Evolutionary conservation across 768 basidiomycete species (phyloP), one percentile per base, ranked within the genome.

Genomic region (Pulveroboletus ravenelii): DNA sequence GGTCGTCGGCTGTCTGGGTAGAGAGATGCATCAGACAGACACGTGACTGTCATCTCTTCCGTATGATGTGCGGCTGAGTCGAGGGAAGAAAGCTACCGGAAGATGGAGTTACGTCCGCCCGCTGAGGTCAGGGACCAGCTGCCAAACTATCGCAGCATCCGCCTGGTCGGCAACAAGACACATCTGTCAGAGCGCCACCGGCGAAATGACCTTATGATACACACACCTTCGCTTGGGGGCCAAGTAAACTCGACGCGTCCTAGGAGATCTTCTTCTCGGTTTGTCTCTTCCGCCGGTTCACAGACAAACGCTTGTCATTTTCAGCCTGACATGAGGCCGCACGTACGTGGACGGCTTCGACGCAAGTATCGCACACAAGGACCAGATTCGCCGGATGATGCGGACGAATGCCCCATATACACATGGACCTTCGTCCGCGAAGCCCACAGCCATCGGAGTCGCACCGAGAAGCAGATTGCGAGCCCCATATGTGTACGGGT

Each of bases 1-100:
- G 17, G 14, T 25, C 12, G 18, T 30, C 42, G 25, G 52, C 42
- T 51, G 48, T 37, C 46, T 5, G 4, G 27, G 17, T 10, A 6
- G 14, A 25, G 30, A 20, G 3, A 35, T 10, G n/a, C 10, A 47
- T 8, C 46, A 14, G 39, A 17, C n/a, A 31, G 6, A 48, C 57
- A 59, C 57, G 56, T 56, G 55, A 56, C 23, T 14, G n/a, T 20
- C 3, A 3, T 1, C 3, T 13, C 14, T 32, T 32, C 32, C 15
- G 15, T 35, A 13, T 12, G 30, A 23, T 34, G 15, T 25, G 34
- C 15, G n/a, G 25, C 45, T 27, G 47, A 23, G 4, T 23, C 20
- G 20, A 44, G 38, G 12, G 18, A 13, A 13, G 17, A n/a, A 29
- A 32, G 44, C 25, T 27, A 27, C 25, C 25, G 25, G 25, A 27